A percentile compares a stretch with the other conserved stretches of the same genome.
These are phyloP conservation scores for Debaryomyces prosopidis DNA, from an alignment of 805 yeast species.

Conservation along the genomic window DNA sequence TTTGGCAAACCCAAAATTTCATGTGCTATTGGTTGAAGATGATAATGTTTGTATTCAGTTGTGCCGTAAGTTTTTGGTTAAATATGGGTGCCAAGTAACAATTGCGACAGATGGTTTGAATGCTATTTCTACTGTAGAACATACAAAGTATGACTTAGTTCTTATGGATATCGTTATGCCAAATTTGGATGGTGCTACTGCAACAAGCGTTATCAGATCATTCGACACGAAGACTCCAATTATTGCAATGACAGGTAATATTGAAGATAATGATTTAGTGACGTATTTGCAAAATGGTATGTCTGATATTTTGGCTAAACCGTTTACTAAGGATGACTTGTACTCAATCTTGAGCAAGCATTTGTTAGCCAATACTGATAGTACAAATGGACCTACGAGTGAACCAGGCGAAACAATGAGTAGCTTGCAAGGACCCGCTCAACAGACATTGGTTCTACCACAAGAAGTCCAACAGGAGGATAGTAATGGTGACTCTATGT, in stretches of 20 bases:
- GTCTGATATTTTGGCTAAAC: constrained; percentile 91
- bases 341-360: constrained; percentile 77
- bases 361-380: constrained; percentile 40
- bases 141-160: constrained; percentile 71
- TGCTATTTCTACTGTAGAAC: constrained; percentile 76
- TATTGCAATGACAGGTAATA: constrained; percentile 92
- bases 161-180: constrained; percentile 92
- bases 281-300: constrained; percentile 84
- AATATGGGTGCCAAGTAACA: constrained; percentile 90
- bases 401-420: neutral
- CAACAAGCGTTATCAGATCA: constrained; percentile 83
- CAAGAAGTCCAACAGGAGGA: constrained; percentile 6
- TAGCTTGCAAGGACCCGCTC: constrained; percentile 8
- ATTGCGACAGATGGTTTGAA: constrained; percentile 90
- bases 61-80: constrained; percentile 77
- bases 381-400: constrained; percentile 2
- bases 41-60: constrained; percentile 80
- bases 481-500: neutral
- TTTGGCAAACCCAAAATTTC: constrained; percentile 51
- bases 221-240: constrained; percentile 87
- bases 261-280: constrained; percentile 77
- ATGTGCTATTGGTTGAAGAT: constrained; percentile 76
- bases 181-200: constrained; percentile 84
- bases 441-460: constrained; percentile 9
- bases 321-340: constrained; percentile 86